Evolutionary conservation across 768 basidiomycete species (phyloP).

Genomic region (Sporobolomyces phaffii): DNA sequence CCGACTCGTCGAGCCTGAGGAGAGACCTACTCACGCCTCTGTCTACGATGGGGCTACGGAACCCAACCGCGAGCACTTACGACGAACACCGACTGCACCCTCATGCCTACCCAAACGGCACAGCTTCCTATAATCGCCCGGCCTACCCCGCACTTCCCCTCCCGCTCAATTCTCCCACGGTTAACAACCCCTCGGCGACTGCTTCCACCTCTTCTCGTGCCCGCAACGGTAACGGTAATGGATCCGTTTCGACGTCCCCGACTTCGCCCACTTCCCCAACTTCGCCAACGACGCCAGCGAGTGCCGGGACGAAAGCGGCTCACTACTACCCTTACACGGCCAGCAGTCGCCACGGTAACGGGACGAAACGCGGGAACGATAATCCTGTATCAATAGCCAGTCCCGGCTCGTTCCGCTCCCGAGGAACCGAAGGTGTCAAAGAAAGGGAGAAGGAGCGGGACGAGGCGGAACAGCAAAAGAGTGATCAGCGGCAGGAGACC

Average conservation of each 20-base stretch:
- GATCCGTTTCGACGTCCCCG: background rate
- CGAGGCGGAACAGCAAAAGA: background rate
- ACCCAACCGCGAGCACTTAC: background rate
- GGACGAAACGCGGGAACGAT: background rate
- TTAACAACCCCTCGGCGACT: background rate
- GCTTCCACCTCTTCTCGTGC: background rate
- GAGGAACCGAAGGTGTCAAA: background rate
- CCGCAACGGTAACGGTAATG: background rate
- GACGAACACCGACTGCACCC: slow-evolving; percentile 9
- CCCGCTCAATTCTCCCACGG: background rate
- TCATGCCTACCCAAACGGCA: background rate
- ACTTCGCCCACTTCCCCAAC: slow-evolving; percentile 15
- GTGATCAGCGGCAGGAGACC: background rate
- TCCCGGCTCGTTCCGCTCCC: slow-evolving; percentile 16
- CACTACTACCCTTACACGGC: slow-evolving; percentile 33
- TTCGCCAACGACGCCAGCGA: slow-evolving; percentile 17
- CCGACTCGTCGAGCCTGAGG: background rate
- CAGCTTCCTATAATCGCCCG: background rate
- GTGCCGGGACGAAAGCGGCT: slow-evolving; percentile 9
- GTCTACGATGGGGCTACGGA: background rate
- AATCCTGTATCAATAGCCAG: slow-evolving; percentile 15
- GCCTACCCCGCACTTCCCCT: background rate
- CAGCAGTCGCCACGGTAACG: background rate
- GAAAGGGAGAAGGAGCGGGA: background rate
- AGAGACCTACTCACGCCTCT: background rate